phyloP scores from a whole-genome alignment of 441 rosid genomes.

The Syzygium syzygioides region DNA sequence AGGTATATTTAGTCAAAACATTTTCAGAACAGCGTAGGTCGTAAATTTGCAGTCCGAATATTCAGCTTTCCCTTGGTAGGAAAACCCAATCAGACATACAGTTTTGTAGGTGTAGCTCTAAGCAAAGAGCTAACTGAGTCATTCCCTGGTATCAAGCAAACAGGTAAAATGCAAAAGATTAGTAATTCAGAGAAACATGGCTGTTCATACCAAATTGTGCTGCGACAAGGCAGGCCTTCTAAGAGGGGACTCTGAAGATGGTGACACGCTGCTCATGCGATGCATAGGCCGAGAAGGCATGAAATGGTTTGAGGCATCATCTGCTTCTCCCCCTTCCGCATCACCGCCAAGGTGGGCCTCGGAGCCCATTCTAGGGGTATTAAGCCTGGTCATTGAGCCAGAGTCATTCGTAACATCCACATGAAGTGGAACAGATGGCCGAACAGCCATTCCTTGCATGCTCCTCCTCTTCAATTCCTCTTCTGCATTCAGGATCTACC shows the following conservation, averaged over 20 bases:
- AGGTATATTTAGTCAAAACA: background rate
- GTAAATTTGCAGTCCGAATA: background rate
- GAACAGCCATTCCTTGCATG: conserved; percentile 35
- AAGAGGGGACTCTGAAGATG: conserved; percentile 77
- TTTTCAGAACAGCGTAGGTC: background rate
- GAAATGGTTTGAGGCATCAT: conserved; percentile 52
- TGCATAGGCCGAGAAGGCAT: conserved; percentile 42
- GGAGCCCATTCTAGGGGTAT: conserved; percentile 48
- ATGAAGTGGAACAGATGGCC: conserved; percentile 55
- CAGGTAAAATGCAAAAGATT: background rate
- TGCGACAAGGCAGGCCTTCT: conserved; percentile 57
- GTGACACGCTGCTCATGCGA: conserved; percentile 68
- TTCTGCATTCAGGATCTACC: conserved; percentile 73
- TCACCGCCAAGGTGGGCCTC: conserved; percentile 56
- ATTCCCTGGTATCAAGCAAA: background rate
- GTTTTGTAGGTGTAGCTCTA: background rate
- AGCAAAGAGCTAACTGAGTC: background rate
- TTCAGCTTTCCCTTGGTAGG: background rate
- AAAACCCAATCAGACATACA: background rate
- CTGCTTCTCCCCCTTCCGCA: conserved; percentile 64
- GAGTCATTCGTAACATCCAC: conserved; percentile 62
- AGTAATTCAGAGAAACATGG: background rate
- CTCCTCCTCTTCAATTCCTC: conserved; percentile 75
- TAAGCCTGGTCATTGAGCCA: conserved; percentile 43
- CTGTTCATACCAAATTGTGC: conserved; percentile 39